Percentiles rank a stretch among this genome's conserved stretches.
These are phyloP conservation scores for Hippophae tibetana DNA, from an alignment of 306 rosid species.

Conservation along the genomic window DNA sequence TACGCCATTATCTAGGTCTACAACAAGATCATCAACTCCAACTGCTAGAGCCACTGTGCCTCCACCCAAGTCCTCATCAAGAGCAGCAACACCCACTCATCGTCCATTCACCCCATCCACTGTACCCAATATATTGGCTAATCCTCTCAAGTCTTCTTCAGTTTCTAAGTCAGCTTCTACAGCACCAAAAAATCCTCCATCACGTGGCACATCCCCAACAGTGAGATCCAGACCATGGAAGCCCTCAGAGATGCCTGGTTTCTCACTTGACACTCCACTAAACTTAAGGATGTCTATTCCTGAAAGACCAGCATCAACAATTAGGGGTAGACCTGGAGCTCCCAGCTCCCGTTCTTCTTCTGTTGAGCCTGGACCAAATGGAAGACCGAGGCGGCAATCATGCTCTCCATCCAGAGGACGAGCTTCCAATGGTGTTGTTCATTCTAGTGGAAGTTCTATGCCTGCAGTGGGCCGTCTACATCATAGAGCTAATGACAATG, in stretches of 20 bases:
- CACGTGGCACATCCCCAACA: conserved; percentile 87
- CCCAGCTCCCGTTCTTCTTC: conserved; percentile 84
- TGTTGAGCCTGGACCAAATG: conserved; percentile 60
- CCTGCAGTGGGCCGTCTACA: conserved; percentile 69
- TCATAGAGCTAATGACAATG: conserved; percentile 63
- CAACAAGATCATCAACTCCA: conserved; percentile 80
- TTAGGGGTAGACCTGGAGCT: conserved; percentile 96
- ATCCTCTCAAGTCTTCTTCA: conserved; percentile 40
- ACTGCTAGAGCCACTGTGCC: conserved; percentile 71
- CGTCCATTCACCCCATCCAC: conserved; percentile 63
- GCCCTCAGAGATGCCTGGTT: conserved; percentile 92
- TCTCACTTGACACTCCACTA: conserved; percentile 86
- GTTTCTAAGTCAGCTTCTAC: conserved; percentile 45
- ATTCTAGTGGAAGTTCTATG: conserved; percentile 74
- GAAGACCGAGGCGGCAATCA: conserved; percentile 80
- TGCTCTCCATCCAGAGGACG: conserved; percentile 98
- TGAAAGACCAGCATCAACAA: conserved; percentile 73
- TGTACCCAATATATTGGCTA: conserved; percentile 43
- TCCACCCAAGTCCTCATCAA: conserved; percentile 60
- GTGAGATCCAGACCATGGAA: conserved; percentile 87
- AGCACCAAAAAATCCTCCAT: conserved; percentile 51
- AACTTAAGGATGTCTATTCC: conserved; percentile 84
- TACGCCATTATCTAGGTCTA: conserved; percentile 67
- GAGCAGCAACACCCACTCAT: conserved; percentile 88
- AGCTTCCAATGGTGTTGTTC: conserved; percentile 46